A percentile compares a stretch with the other conserved stretches of the same genome.
These are phyloP conservation scores for Amyloporia xantha DNA, from an alignment of 768 basidiomycete genomes.

Conservation along the genomic window DNA sequence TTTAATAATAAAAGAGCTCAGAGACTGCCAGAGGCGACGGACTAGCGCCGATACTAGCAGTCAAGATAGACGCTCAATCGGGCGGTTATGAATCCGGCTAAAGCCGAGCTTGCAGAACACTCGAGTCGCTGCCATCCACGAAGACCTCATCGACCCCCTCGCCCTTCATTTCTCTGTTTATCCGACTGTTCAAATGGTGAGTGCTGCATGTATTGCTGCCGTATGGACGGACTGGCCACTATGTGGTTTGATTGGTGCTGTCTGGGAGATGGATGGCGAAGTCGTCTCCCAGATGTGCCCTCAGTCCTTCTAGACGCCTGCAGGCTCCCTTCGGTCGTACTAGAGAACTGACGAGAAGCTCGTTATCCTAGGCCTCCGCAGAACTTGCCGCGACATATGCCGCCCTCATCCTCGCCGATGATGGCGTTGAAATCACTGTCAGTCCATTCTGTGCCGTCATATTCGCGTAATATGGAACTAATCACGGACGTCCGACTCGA, in stretches of 20 bases:
- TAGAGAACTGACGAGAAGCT: background rate
- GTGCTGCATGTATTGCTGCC: background rate
- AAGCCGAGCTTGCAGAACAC: background rate
- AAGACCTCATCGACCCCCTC: background rate
- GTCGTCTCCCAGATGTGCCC: background rate
- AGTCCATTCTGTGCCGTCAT: constrained; percentile 30
- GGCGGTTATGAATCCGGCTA: too few species aligned
- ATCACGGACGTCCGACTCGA: constrained; percentile 5
- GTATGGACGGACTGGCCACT: background rate
- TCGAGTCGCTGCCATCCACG: background rate
- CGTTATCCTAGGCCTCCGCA: constrained; percentile 35
- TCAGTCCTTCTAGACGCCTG: background rate
- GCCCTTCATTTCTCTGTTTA: background rate
- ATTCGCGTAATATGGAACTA: background rate
- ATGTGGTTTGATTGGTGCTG: background rate
- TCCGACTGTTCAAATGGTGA: background rate
- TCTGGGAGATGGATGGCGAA: background rate
- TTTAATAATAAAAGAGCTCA: too few species aligned
- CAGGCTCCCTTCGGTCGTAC: background rate
- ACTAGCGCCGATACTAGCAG: too few species aligned
- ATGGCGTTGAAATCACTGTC: constrained; percentile 95
- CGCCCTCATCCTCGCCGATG: constrained; percentile 97
- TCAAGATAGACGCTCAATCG: too few species aligned
- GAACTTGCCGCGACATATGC: constrained; percentile 96
- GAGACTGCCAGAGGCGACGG: too few species aligned